Conservation (phyloP, 352 stramenopile genomes). For the Pythium sukuiense region DNA sequence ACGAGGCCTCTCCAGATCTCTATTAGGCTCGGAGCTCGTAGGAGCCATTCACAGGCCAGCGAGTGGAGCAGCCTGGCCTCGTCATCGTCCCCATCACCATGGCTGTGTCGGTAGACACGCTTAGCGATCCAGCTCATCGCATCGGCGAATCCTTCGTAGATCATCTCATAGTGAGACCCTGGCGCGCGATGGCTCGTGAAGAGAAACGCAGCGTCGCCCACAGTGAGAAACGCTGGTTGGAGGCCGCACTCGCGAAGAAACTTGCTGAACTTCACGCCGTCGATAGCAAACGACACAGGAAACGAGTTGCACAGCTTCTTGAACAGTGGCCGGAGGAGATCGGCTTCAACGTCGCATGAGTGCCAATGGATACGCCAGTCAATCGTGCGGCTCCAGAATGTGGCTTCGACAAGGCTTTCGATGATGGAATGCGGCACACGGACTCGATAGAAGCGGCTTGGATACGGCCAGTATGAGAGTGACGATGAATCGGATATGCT, state of each 20-base stretch:
- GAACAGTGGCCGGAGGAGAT: constrained; percentile 45
- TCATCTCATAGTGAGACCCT: constrained; percentile 59
- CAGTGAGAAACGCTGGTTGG: constrained; percentile 43
- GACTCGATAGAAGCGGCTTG: constrained; percentile 42
- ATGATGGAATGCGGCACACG: constrained; percentile 26
- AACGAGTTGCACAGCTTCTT: constrained; percentile 49
- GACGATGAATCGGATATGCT: constrained; percentile 2
- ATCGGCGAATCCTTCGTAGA: constrained; percentile 47
- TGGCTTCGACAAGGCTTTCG: constrained; percentile 43
- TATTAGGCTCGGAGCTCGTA: constrained; percentile 41
- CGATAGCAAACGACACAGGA: constrained; percentile 43
- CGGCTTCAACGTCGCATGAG: constrained; percentile 34
- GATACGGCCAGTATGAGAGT: constrained; percentile 16
- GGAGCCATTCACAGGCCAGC: constrained; percentile 51
- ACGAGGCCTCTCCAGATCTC: constrained; percentile 45
- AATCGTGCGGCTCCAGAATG: constrained; percentile 57
- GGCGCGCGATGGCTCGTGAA: constrained; percentile 44
- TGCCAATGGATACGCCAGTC: constrained; percentile 44
- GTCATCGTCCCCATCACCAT: not conserved
- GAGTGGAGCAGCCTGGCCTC: constrained; percentile 20
- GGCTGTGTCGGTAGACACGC: constrained; percentile 27
- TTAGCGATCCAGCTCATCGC: constrained; percentile 42
- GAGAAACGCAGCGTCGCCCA: constrained; percentile 66
- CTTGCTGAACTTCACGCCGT: constrained; percentile 83
- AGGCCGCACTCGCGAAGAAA: constrained; percentile 62